Evolutionary conservation across 805 yeast genomes (phyloP).

Genomic region (Sungouiozyma ichnusensis): DNA sequence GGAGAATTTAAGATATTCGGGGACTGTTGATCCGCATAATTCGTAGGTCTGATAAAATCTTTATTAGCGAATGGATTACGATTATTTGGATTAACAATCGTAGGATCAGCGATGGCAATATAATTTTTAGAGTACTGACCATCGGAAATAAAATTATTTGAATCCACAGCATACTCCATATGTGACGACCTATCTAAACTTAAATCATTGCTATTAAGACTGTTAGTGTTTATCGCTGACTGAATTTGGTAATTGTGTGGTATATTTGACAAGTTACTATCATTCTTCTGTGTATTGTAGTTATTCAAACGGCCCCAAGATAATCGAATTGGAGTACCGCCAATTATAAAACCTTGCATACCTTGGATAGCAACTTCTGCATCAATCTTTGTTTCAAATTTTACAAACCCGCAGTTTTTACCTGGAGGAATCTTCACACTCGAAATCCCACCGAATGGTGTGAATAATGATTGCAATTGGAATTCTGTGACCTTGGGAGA

Average conservation of each 20-base stretch:
- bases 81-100: background rate
- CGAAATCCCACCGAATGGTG: slow-evolving; percentile 61
- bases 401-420: slow-evolving; percentile 72
- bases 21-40: background rate
- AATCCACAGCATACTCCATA: background rate
- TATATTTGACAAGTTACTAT: background rate
- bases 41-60: background rate
- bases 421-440: slow-evolving; percentile 70
- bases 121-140: background rate
- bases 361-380: slow-evolving; percentile 71
- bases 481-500: slow-evolving; percentile 49
- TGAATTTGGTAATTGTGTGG: background rate
- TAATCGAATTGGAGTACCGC: slow-evolving; percentile 61
- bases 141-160: background rate
- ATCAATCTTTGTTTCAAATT: slow-evolving; percentile 53
- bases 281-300: slow-evolving; percentile 3
- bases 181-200: background rate
- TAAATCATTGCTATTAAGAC: background rate
- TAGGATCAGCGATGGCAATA: background rate
- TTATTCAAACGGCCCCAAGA: slow-evolving; percentile 54
- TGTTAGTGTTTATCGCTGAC: background rate
- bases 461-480: slow-evolving; percentile 49
- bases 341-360: slow-evolving; percentile 69
- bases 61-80: background rate
- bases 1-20: background rate